phyloP scores from a whole-genome alignment of 2,329 filamentous ascomycete species.

The Thielaviopsis populi region DNA sequence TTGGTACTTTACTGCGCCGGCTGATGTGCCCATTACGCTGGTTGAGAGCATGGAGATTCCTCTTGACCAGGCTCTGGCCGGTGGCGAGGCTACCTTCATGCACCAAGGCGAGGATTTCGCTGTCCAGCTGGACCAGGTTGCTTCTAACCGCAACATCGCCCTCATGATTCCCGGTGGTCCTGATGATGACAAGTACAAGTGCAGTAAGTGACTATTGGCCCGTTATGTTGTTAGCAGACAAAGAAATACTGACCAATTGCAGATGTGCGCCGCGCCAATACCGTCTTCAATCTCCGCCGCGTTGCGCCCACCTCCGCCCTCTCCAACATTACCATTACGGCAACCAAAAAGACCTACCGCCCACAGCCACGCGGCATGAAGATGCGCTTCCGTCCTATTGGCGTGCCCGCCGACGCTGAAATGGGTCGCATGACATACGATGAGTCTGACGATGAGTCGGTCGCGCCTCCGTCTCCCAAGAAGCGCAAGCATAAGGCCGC shows the following conservation, averaged over 20 bases:
- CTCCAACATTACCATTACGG: slow-evolving; percentile 1
- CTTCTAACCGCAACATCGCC: slow-evolving; percentile 27
- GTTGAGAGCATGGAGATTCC: slow-evolving; percentile 50
- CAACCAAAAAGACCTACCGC: slow-evolving; percentile 31
- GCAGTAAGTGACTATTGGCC: slow-evolving; percentile 5
- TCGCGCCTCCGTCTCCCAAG: slow-evolving; percentile 12
- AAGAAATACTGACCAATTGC: neutral
- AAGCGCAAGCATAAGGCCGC: slow-evolving; percentile 14
- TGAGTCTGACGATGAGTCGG: slow-evolving; percentile 14
- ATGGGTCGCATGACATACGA: slow-evolving; percentile 15
- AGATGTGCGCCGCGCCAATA: slow-evolving; percentile 12
- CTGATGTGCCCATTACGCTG: slow-evolving; percentile 51
- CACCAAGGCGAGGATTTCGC: slow-evolving; percentile 51
- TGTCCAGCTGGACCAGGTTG: slow-evolving; percentile 37
- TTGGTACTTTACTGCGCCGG: slow-evolving; percentile 66
- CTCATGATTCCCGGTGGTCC: slow-evolving; percentile 15
- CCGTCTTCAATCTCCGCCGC: slow-evolving; percentile 14
- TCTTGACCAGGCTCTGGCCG: slow-evolving; percentile 33
- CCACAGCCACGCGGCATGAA: slow-evolving; percentile 53
- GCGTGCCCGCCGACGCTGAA: slow-evolving; percentile 36
- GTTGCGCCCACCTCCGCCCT: slow-evolving; percentile 6
- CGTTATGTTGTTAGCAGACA: neutral
- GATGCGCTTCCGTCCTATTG: slow-evolving; percentile 53
- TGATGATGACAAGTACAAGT: slow-evolving; percentile 15
- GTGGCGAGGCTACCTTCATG: slow-evolving; percentile 39